Conservation (phyloP, 2,329 filamentous ascomycete genomes). For the Aspergillus ibericus region DNA sequence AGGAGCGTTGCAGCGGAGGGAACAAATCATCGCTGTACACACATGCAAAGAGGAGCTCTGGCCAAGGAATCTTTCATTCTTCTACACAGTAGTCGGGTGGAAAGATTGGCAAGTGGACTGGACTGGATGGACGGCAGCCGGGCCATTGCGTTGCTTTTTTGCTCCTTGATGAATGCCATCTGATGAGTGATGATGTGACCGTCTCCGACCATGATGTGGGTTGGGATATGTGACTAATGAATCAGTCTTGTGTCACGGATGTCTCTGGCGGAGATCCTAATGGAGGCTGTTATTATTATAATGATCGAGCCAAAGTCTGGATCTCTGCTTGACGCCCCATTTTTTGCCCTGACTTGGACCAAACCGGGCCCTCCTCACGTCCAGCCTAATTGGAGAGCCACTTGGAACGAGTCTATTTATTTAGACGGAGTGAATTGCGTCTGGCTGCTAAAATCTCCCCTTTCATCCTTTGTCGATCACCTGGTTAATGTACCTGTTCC, state of each 20-base stretch:
- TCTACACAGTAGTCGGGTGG: background rate
- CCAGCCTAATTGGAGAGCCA: conserved; percentile 13
- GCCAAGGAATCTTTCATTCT: conserved; percentile 3
- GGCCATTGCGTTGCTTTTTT: background rate
- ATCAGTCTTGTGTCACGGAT: background rate
- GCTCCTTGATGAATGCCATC: no score
- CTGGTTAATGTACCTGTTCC: conserved; percentile 16
- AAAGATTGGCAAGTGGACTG: conserved; percentile 1
- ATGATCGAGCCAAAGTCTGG: background rate
- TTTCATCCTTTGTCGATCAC: conserved; percentile 20
- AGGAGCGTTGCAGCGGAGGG: conserved; percentile 14
- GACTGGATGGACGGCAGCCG: conserved; percentile 6
- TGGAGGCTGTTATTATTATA: background rate
- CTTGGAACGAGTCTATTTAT: conserved; percentile 10
- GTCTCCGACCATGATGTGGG: background rate
- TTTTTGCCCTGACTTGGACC: conserved; percentile 6
- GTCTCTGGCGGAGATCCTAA: background rate
- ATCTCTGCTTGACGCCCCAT: conserved; percentile 2
- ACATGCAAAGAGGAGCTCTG: conserved; percentile 14
- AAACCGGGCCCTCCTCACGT: conserved; percentile 12
- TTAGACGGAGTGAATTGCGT: conserved; percentile 6
- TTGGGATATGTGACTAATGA: background rate
- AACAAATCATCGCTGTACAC: conserved; percentile 24
- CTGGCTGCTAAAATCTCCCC: conserved; percentile 6
- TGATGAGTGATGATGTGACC: no score